phyloP scores from a whole-genome alignment of 2,329 filamentous ascomycete genomes.

The Aureobasidium musti region DNA sequence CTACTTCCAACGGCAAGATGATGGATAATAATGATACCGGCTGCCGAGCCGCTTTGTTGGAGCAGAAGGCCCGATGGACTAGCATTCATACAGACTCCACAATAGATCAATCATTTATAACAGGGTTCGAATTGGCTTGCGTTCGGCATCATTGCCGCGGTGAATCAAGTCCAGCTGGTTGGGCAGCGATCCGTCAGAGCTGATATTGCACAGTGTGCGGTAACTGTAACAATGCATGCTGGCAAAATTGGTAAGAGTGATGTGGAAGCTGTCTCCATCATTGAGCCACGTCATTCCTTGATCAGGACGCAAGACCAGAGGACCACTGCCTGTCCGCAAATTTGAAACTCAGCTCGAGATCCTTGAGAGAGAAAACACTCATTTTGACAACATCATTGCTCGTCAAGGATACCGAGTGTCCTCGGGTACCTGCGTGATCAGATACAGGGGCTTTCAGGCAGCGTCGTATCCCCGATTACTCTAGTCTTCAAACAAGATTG shows the following conservation, averaged over 20 bases:
- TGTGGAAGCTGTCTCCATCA: not conserved
- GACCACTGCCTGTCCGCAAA: not conserved
- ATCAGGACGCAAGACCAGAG: not conserved
- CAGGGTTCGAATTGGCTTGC: not conserved
- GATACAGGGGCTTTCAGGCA: not conserved
- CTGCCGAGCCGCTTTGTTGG: not conserved
- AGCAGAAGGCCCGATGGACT: conserved; percentile 17
- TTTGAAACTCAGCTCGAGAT: not conserved
- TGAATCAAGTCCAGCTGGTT: not conserved
- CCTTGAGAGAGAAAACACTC: not conserved
- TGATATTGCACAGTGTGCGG: not conserved
- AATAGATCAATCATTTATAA: not conserved
- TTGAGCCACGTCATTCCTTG: not conserved
- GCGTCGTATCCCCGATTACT: not conserved
- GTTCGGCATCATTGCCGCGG: conserved; percentile 12
- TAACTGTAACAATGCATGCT: not conserved
- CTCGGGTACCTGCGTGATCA: conserved; percentile 24
- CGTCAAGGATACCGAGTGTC: not conserved
- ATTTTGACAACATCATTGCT: not conserved
- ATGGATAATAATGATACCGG: not conserved
- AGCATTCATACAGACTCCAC: conserved; percentile 7
- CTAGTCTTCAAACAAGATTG: not conserved
- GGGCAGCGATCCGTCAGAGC: not conserved
- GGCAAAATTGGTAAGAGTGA: not conserved
- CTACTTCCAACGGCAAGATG: not conserved